A percentile compares a stretch with the other conserved stretches of the same genome.
phyloP scores from a whole-genome alignment of 345 rosid species.

The Hevea brasiliensis region DNA sequence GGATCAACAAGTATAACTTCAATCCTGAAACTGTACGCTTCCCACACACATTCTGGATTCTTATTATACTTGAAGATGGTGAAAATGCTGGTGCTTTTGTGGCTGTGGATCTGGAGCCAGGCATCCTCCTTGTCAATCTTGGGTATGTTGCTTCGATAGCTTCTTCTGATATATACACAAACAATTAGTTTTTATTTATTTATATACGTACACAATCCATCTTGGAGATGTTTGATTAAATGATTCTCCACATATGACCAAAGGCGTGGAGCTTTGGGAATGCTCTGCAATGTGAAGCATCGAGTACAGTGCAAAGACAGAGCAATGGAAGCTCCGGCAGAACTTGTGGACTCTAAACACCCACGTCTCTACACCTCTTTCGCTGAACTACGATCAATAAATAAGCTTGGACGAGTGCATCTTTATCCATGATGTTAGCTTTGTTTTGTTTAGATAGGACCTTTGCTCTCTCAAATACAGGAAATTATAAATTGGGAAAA shows the following conservation, averaged over 20 bases:
- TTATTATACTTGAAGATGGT: conserved; percentile 78
- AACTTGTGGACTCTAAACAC: conserved; percentile 41
- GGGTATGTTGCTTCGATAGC: conserved; percentile 65
- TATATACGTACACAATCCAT: too few species aligned
- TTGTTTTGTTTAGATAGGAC: neutral
- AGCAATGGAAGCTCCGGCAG: conserved; percentile 40
- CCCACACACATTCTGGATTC: conserved; percentile 74
- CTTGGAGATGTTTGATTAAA: neutral
- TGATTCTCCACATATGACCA: neutral
- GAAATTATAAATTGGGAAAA: neutral
- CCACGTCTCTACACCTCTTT: conserved; percentile 46
- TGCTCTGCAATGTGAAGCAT: conserved; percentile 60
- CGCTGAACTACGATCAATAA: too few species aligned
- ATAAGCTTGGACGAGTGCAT: too few species aligned
- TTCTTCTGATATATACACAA: too few species aligned
- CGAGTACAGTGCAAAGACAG: conserved; percentile 74
- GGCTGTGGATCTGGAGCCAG: conserved; percentile 56
- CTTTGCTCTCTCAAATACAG: neutral
- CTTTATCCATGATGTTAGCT: too few species aligned
- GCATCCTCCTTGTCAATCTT: conserved; percentile 72
- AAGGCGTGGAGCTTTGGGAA: conserved; percentile 84
- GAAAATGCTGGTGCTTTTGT: conserved; percentile 56
- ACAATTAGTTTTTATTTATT: too few species aligned
- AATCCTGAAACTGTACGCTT: conserved; percentile 61
- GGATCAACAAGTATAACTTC: conserved; percentile 82